Conservation (phyloP, 2,329 filamentous ascomycete species). For the Phaeomoniella chlamydospora region DNA sequence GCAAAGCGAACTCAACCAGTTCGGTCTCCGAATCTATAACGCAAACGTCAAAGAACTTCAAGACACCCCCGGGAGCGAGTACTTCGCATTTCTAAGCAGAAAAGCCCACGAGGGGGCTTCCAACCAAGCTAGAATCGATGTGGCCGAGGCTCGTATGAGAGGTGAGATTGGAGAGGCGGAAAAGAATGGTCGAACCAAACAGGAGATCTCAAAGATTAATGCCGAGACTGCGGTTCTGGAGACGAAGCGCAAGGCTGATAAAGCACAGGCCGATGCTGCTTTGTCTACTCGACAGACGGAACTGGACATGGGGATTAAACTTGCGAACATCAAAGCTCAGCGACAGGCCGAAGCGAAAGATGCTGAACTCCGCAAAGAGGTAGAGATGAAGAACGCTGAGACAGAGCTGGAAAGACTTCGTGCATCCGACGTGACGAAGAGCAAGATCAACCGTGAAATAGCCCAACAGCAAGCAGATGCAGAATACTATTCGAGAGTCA, state of each 20-base stretch:
- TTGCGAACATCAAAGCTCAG: conserved; percentile 59
- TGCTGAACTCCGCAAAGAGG: conserved; percentile 64
- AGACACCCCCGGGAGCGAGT: conserved; percentile 67
- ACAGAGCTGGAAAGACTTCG: conserved; percentile 71
- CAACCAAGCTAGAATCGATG: conserved; percentile 58
- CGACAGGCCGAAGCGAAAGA: conserved; percentile 62
- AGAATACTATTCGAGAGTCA: conserved; percentile 32
- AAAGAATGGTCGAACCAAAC: conserved; percentile 66
- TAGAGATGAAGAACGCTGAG: conserved; percentile 61
- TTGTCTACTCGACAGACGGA: conserved; percentile 59
- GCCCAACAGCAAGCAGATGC: conserved; percentile 31
- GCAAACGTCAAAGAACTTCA: conserved; percentile 78
- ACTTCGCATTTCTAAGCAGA: conserved; percentile 67
- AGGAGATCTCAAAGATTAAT: conserved; percentile 77
- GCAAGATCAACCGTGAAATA: conserved; percentile 36
- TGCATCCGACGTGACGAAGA: conserved; percentile 65
- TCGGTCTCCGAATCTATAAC: conserved; percentile 58
- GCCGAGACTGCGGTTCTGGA: conserved; percentile 73
- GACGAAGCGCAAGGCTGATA: conserved; percentile 71
- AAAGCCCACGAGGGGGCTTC: conserved; percentile 77
- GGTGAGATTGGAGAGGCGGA: conserved; percentile 54
- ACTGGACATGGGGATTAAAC: conserved; percentile 59
- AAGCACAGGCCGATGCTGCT: conserved; percentile 62
- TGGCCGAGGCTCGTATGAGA: conserved; percentile 44
- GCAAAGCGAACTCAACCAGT: conserved; percentile 64